phyloP scores from a whole-genome alignment of 2,329 filamentous ascomycete genomes.

The Periglandula ipomoeae region DNA sequence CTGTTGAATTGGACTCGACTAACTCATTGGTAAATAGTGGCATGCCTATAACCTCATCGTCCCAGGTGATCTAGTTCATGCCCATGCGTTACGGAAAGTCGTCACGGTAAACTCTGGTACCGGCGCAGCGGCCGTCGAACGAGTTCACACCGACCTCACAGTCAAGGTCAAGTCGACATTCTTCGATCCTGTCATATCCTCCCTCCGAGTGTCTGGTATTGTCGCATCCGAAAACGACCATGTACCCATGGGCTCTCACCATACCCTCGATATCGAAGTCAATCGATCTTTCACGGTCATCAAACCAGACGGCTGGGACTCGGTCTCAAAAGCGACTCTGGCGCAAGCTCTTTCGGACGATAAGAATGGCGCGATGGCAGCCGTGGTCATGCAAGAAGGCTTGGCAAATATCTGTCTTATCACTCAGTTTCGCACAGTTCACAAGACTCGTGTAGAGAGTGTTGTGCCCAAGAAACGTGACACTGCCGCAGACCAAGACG shows the following conservation, averaged over 20 bases:
- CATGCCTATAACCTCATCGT: conserved; percentile 53
- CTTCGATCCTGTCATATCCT: conserved; percentile 47
- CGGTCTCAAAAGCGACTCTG: conserved; percentile 69
- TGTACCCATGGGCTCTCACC: conserved; percentile 45
- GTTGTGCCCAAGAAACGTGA: conserved; percentile 59
- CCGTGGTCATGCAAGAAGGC: conserved; percentile 89
- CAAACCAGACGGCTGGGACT: conserved; percentile 83
- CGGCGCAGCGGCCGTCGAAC: conserved; percentile 38
- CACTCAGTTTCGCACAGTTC: conserved; percentile 68
- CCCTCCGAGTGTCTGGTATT: conserved; percentile 46
- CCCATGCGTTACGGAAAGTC: conserved; percentile 48
- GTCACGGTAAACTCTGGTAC: conserved; percentile 38
- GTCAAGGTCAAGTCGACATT: conserved; percentile 48
- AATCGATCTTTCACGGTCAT: conserved; percentile 81
- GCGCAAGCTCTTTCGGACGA: conserved; percentile 71
- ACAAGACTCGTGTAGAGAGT: conserved; percentile 55
- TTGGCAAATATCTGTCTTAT: conserved; percentile 76
- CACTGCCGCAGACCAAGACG: conserved; percentile 54
- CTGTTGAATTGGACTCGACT: conserved; percentile 6
- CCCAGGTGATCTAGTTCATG: conserved; percentile 42
- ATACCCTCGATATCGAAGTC: conserved; percentile 71
- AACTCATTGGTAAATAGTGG: conserved; percentile 30
- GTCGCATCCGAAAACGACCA: conserved; percentile 44
- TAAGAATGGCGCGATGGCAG: conserved; percentile 73
- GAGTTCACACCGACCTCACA: conserved; percentile 49